These are phyloP conservation scores for Ambrosia hybrid DNA, from an alignment of 140 eudicot genomes.

Conservation along the genomic window DNA sequence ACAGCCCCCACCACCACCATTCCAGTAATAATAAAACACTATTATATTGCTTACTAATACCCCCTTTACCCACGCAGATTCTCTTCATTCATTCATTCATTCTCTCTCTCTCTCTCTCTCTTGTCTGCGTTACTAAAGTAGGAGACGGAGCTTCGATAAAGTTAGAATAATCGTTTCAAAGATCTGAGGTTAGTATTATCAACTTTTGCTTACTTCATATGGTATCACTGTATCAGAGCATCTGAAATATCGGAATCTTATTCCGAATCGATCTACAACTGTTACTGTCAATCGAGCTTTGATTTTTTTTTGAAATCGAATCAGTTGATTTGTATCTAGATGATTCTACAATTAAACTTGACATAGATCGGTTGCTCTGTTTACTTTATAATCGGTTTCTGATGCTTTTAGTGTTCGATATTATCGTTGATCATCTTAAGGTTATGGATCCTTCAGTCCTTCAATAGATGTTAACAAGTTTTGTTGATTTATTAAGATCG, in stretches of 20 bases:
- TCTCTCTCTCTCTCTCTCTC: constrained; percentile 26
- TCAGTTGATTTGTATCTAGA: constrained; percentile 26
- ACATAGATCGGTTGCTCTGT: background rate
- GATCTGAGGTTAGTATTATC: constrained; percentile 35
- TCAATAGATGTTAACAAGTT: background rate
- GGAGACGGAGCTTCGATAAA: constrained; percentile 19
- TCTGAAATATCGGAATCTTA: constrained; percentile 21
- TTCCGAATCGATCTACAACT: background rate
- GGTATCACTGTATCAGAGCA: background rate
- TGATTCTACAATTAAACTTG: background rate
- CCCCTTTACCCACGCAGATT: constrained; percentile 11
- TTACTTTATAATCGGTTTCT: background rate
- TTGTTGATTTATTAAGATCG: constrained; percentile 20
- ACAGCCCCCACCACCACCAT: constrained; percentile 12
- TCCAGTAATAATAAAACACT: constrained; percentile 16
- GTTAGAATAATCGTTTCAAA: constrained; percentile 22
- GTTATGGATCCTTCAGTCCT: constrained; percentile 16
- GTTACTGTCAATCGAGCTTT: constrained; percentile 14
- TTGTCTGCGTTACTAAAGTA: constrained; percentile 14
- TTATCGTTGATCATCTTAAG: constrained; percentile 21
- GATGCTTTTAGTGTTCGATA: constrained; percentile 9
- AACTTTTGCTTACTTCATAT: constrained; percentile 13
- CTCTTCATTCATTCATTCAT: background rate
- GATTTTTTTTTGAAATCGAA: constrained; percentile 18
- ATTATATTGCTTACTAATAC: constrained; percentile 14